These are phyloP conservation scores for Eruca vesicaria DNA, from an alignment of 441 rosid species.

Conservation along the genomic window DNA sequence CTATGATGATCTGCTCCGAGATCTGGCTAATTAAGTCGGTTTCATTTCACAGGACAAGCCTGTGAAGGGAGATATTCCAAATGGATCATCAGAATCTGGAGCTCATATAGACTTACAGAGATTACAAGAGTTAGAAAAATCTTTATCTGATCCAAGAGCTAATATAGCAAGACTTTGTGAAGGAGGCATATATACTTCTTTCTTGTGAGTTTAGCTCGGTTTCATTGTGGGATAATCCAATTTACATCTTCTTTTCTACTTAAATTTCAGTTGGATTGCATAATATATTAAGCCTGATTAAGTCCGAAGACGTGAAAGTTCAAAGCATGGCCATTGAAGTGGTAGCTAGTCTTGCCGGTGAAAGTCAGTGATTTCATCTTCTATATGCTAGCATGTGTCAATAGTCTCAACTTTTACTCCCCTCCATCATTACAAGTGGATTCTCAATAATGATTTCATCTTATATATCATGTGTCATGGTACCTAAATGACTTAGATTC, in stretches of 20 bases:
- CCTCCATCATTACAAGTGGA: too few species aligned
- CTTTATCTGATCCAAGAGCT: conserved; percentile 72
- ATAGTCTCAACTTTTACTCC: too few species aligned
- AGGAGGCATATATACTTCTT: conserved; percentile 56
- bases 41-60: conserved; percentile 49
- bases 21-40: too few species aligned
- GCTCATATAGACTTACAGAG: conserved; percentile 43
- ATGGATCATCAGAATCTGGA: conserved; percentile 50
- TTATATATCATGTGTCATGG: background rate
- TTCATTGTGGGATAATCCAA: background rate
- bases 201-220: background rate
- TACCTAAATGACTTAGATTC: conserved; percentile 13
- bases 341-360: conserved; percentile 95
- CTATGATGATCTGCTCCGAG: too few species aligned
- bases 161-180: conserved; percentile 93
- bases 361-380: conserved; percentile 52
- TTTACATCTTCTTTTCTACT: conserved; percentile 23
- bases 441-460: too few species aligned
- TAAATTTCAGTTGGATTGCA: conserved; percentile 69
- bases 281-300: conserved; percentile 70
- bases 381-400: background rate
- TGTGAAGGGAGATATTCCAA: conserved; percentile 52
- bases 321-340: conserved; percentile 91
- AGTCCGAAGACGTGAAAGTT: conserved; percentile 79
- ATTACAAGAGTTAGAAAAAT: conserved; percentile 57